Conservation (phyloP, 2,329 filamentous ascomycete genomes). For the Furcasterigmium sp. region DNA sequence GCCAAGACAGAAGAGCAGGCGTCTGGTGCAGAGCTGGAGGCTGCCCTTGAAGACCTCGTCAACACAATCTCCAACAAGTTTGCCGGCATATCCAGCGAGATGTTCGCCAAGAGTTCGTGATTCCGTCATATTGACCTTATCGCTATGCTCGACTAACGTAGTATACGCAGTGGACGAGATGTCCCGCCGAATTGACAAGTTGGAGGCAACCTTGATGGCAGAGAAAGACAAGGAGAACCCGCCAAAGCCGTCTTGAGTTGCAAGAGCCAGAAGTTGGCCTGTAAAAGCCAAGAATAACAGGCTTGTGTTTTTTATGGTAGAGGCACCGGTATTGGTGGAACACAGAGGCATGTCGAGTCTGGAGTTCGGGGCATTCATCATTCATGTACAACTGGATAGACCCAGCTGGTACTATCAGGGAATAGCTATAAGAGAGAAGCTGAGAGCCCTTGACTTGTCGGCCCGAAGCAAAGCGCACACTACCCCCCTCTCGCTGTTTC, state of each 20-base stretch:
- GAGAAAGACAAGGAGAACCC: conserved; percentile 40
- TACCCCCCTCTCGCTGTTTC: too few species aligned
- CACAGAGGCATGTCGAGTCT: too few species aligned
- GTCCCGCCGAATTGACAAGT: conserved; percentile 76
- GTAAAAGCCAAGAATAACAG: too few species aligned
- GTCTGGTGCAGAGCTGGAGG: conserved; percentile 58
- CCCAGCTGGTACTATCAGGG: too few species aligned
- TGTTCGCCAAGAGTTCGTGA: conserved; percentile 65
- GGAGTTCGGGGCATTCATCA: background rate
- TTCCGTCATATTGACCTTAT: background rate
- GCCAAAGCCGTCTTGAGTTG: conserved; percentile 26
- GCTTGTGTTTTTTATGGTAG: too few species aligned
- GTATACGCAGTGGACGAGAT: conserved; percentile 80
- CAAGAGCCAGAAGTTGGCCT: too few species aligned
- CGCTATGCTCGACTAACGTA: background rate
- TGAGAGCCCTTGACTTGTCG: too few species aligned
- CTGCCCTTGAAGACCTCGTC: conserved; percentile 80
- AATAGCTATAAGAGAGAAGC: too few species aligned
- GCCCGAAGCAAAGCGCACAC: too few species aligned
- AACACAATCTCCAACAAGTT: conserved; percentile 84
- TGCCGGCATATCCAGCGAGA: conserved; percentile 75
- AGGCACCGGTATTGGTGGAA: too few species aligned
- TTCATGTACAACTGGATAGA: background rate
- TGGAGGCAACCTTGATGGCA: conserved; percentile 67
- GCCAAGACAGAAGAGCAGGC: background rate